Evolutionary conservation across 2,329 filamentous ascomycete genomes (phyloP).

Genomic region (Dryadomyces sulphureus): DNA sequence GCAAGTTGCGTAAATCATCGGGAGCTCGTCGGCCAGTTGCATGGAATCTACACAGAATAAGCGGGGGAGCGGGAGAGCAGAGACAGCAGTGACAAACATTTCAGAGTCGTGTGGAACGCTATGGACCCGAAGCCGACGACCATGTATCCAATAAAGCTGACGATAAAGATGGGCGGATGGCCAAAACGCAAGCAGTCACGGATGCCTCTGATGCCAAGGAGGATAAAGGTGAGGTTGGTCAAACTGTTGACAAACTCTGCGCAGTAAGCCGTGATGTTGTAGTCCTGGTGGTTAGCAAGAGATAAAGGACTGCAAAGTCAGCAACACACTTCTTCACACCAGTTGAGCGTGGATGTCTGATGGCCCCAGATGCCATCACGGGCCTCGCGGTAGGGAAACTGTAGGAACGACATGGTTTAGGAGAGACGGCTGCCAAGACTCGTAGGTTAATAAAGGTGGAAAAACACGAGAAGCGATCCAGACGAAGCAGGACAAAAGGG

Average conservation of each 20-base stretch:
- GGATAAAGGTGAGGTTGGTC: slow-evolving; percentile 73
- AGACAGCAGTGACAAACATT: slow-evolving; percentile 26
- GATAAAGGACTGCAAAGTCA: not conserved
- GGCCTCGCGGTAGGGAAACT: slow-evolving; percentile 20
- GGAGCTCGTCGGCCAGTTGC: slow-evolving; percentile 45
- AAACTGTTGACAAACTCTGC: slow-evolving; percentile 40
- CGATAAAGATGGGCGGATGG: slow-evolving; percentile 62
- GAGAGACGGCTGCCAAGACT: not conserved
- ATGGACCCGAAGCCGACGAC: slow-evolving; percentile 39
- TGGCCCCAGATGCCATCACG: slow-evolving; percentile 22
- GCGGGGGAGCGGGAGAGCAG: not conserved
- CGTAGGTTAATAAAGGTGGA: not conserved
- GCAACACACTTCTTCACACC: slow-evolving; percentile 22
- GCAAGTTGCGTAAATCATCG: slow-evolving; percentile 45
- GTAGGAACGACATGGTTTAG: slow-evolving; percentile 9
- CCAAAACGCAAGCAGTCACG: slow-evolving; percentile 54
- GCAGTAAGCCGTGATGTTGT: slow-evolving; percentile 22
- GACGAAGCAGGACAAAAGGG: not conserved
- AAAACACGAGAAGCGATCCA: not conserved
- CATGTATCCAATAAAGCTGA: slow-evolving; percentile 42
- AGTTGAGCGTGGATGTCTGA: slow-evolving; percentile 23
- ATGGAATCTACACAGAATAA: slow-evolving; percentile 29
- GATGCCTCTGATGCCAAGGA: slow-evolving; percentile 61
- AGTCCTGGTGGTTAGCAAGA: slow-evolving; percentile 14
- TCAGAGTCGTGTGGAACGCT: slow-evolving; percentile 41